Conservation (phyloP, 495 filamentous ascomycete species). For the Pseudomonodictys pantanalensis region DNA sequence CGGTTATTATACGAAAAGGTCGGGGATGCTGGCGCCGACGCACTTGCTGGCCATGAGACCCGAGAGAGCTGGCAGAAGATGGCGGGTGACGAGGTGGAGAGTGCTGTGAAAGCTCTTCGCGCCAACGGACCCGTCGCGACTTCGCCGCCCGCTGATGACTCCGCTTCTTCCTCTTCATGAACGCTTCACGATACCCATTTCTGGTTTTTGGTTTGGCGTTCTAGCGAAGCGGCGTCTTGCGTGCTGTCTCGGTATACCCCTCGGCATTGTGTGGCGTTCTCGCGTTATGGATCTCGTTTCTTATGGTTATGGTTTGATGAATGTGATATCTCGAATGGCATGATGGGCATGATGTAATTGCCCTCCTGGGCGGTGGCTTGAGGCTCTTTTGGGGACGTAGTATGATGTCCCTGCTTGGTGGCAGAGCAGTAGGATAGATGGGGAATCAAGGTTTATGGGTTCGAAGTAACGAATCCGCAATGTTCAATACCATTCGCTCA, state of each 20-base stretch:
- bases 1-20: slow-evolving; percentile 81
- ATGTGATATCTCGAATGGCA: too few species aligned
- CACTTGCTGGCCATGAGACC: slow-evolving; percentile 53
- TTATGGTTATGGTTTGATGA: too few species aligned
- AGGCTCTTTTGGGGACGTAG: too few species aligned
- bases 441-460: too few species aligned
- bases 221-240: neutral
- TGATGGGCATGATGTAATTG: too few species aligned
- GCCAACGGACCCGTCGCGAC: neutral
- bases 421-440: too few species aligned
- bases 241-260: neutral
- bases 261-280: too few species aligned
- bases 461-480: too few species aligned
- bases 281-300: too few species aligned
- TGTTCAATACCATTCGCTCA: too few species aligned
- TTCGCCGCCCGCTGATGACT: slow-evolving; percentile 7
- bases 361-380: too few species aligned
- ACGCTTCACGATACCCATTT: neutral
- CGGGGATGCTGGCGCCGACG: slow-evolving; percentile 50
- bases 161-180: slow-evolving; percentile 11
- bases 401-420: too few species aligned
- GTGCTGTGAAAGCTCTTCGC: slow-evolving; percentile 50
- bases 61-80: slow-evolving; percentile 64
- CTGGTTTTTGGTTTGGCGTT: neutral
- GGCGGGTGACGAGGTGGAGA: slow-evolving; percentile 71